Conservation (phyloP, 805 yeast species). For the Nakazawaea populi region DNA sequence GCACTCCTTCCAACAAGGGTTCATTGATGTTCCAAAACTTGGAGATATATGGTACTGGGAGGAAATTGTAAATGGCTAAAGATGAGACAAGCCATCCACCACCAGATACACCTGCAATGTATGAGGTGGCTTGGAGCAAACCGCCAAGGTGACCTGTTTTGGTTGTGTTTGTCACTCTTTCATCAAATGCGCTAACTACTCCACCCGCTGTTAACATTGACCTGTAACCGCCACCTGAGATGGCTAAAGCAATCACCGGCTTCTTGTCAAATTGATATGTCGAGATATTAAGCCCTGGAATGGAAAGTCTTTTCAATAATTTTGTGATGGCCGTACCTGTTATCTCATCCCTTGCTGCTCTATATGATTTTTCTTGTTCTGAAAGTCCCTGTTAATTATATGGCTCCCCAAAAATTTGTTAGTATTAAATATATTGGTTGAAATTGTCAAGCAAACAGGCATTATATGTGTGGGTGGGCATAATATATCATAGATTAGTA, state of each 20-base stretch:
- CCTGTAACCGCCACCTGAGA: constrained; percentile 52
- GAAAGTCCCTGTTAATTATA: not conserved
- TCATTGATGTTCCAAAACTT: constrained; percentile 37
- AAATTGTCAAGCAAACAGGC: too few species aligned
- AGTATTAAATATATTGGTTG: too few species aligned
- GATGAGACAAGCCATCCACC: constrained; percentile 68
- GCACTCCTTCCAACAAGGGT: constrained; percentile 51
- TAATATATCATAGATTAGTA: too few species aligned
- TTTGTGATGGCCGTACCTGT: constrained; percentile 18
- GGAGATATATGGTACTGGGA: constrained; percentile 21
- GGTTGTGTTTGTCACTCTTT: constrained; percentile 30
- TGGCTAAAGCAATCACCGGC: constrained; percentile 31
- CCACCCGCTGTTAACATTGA: constrained; percentile 61
- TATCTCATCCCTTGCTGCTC: constrained; percentile 14
- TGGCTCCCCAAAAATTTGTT: too few species aligned
- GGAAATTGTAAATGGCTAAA: constrained; percentile 32
- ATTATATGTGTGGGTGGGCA: too few species aligned
- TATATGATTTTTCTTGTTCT: constrained; percentile 19
- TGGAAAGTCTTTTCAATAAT: constrained; percentile 16
- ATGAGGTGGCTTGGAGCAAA: constrained; percentile 45
- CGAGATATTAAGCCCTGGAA: constrained; percentile 20
- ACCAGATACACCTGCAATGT: constrained; percentile 64
- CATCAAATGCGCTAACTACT: constrained; percentile 43
- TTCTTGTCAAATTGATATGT: constrained; percentile 7
- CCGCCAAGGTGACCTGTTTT: constrained; percentile 38